Evolutionary conservation across 1,284 basidiomycete species (phyloP), one percentile per base, ranked within the genome.

Genomic region (Rhodotorula mucilaginosa): DNA sequence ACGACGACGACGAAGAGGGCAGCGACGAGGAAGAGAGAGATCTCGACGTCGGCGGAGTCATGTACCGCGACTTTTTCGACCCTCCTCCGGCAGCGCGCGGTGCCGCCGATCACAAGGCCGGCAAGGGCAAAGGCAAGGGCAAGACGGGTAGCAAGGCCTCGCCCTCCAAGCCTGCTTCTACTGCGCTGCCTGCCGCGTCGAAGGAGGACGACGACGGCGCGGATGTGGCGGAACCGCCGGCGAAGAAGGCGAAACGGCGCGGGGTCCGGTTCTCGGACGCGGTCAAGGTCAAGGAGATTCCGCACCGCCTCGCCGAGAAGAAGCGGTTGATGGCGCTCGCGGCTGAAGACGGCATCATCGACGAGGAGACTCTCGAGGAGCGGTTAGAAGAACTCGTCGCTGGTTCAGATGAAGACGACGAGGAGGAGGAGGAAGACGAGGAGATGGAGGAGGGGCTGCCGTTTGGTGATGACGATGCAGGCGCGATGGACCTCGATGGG

Each of bases 261-360:
- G 83, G 57, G 70, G 91, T 94, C 13, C 88, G 89, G 39, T 94
- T 94, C 80, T 86, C 89, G 79, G 90, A 92, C 29, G 85, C 89
- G 78, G 92, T 94, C 46, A 84, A 88, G 64, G 89, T 93, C 52
- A 91, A 88, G 81, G 61, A 64, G 61, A 74, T 74, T 34, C 67
- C 73, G 58, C 69, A 69, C 19, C 65, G 72, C 0, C 58, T 68
- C 21, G 69, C 65, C 48, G 89, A 86, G 57, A 80, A 79, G 69
- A 64, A 64, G 63, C 63, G 63, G 26, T 77, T 77, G 70, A 63
- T 72, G 21, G 69, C 71, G 52, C 75, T 70, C 63, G 73, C 72
- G 52, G 70, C 68, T 16, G 71, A 69, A 5, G 67, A 72, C n/a
- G n/a, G n/a, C n/a, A n/a, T n/a, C n/a, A n/a, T 60, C 49, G 57